Conservation (phyloP, 208 protist genomes). For the Trypanosoma theileri region DNA sequence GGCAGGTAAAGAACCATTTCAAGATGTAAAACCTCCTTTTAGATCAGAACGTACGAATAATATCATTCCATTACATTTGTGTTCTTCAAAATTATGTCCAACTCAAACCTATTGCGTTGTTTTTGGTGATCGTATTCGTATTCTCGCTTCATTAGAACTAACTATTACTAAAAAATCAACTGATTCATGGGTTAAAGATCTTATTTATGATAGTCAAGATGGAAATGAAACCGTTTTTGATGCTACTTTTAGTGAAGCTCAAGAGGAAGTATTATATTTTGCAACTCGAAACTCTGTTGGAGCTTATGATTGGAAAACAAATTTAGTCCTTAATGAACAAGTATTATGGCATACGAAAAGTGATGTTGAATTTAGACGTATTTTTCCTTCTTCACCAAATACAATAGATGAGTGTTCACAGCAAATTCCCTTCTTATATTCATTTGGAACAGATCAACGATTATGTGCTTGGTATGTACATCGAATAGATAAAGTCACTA, state of each 20-base stretch:
- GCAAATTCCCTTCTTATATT: constrained; percentile 70
- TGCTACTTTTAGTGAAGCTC: constrained; percentile 76
- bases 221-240: constrained; percentile 69
- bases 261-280: constrained; percentile 77
- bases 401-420: constrained; percentile 5
- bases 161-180: not conserved
- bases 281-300: constrained; percentile 62
- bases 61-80: constrained; percentile 25
- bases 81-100: constrained; percentile 44
- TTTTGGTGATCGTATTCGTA: constrained; percentile 65
- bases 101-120: constrained; percentile 48
- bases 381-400: constrained; percentile 60
- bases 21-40: constrained; percentile 19
- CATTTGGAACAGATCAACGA: constrained; percentile 70
- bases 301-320: constrained; percentile 78
- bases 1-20: constrained; percentile 32
- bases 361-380: constrained; percentile 68
- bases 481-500: constrained; percentile 43
- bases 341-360: constrained; percentile 61
- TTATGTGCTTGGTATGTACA: constrained; percentile 72
- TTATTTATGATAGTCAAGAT: constrained; percentile 70
- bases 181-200: constrained; percentile 38
- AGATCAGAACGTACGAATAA: not conserved
- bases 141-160: constrained; percentile 40
- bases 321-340: constrained; percentile 72